Percentiles rank a stretch among this genome's conserved stretches.
Conservation (phyloP, 345 rosid genomes). For the Gossypium ekmanianum region DNA sequence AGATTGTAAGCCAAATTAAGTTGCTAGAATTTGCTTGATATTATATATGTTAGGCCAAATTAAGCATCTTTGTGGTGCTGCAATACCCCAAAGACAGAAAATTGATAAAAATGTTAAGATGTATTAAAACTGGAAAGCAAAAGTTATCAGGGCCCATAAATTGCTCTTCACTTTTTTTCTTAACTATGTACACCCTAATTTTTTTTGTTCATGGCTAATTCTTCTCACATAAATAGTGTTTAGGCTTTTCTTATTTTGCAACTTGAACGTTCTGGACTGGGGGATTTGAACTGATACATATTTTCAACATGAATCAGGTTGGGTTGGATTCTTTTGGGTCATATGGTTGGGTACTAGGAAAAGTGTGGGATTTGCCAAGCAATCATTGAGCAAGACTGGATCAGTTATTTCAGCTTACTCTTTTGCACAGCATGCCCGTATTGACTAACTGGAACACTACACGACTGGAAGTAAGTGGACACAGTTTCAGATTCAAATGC, state of each 20-base stretch:
- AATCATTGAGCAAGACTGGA: constrained; percentile 50
- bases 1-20: background rate
- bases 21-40: background rate
- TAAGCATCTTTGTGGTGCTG: background rate
- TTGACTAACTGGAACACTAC: background rate
- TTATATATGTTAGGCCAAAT: background rate
- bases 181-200: no score
- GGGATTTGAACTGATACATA: constrained; percentile 1
- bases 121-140: background rate
- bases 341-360: constrained; percentile 69
- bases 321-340: constrained; percentile 76
- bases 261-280: background rate
- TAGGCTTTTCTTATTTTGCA: background rate
- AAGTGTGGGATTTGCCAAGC: constrained; percentile 55
- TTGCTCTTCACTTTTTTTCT: no score
- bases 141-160: background rate
- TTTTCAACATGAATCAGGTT: constrained; percentile 48
- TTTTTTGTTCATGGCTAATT: background rate
- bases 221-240: background rate
- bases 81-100: background rate
- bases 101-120: background rate
- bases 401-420: constrained; percentile 56
- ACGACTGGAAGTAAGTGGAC: background rate
- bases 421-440: constrained; percentile 26
- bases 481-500: constrained; percentile 23